A percentile compares a stretch with the other conserved stretches of the same genome.
These are phyloP conservation scores for Penicillium occitanis DNA, from an alignment of 2,329 filamentous ascomycete species.

Conservation along the genomic window DNA sequence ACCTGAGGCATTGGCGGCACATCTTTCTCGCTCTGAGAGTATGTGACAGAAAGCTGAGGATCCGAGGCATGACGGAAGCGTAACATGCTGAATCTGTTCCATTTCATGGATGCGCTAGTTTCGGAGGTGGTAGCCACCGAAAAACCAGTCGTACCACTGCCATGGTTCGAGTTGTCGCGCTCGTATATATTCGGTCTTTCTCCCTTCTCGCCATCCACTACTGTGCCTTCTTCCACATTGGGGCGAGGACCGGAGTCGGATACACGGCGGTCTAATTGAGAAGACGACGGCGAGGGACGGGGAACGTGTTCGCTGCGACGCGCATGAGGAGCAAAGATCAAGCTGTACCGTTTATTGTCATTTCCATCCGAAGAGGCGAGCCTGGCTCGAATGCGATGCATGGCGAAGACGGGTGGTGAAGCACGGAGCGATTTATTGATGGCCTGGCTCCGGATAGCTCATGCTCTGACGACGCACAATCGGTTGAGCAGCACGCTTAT, in stretches of 20 bases:
- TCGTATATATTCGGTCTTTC: conserved; percentile 21
- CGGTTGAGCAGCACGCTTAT: conserved; percentile 17
- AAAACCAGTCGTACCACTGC: neutral
- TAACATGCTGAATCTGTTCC: conserved; percentile 65
- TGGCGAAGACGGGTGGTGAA: conserved; percentile 27
- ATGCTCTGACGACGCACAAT: conserved; percentile 17
- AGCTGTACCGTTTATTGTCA: conserved; percentile 35
- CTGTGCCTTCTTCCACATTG: conserved; percentile 4
- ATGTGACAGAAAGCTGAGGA: conserved; percentile 77
- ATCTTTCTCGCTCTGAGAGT: conserved; percentile 62
- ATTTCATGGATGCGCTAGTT: conserved; percentile 24
- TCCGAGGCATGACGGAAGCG: conserved; percentile 91
- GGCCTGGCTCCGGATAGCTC: conserved; percentile 13
- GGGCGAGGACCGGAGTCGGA: conserved; percentile 39
- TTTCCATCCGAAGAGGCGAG: conserved; percentile 34
- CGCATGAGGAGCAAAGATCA: conserved; percentile 31
- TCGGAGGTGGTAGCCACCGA: conserved; percentile 1
- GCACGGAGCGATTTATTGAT: conserved; percentile 2
- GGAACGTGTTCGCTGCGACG: conserved; percentile 41
- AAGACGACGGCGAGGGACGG: conserved; percentile 33
- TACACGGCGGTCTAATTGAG: conserved; percentile 31
- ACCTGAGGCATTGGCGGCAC: conserved; percentile 41
- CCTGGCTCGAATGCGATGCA: conserved; percentile 44
- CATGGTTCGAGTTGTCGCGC: neutral
- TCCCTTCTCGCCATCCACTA: conserved; percentile 23